Base-by-base conservation (phyloP, 495 filamentous ascomycete species). In the Penicillium dipodomyicola region DNA sequence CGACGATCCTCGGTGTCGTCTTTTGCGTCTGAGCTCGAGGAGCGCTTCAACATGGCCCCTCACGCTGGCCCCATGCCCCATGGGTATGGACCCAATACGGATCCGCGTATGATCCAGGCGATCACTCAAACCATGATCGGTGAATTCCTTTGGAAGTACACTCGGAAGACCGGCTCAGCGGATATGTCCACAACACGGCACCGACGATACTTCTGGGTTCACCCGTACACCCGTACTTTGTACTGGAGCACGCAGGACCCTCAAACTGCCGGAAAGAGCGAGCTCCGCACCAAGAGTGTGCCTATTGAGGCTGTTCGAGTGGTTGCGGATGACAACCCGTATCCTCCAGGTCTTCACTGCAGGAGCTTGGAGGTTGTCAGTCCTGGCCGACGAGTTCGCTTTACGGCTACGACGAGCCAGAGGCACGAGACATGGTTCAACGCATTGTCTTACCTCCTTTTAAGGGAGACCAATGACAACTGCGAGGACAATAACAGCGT, bases 121-220 rank as follows among this genome's bases (percentile, higher is more conserved):
- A 97, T 98, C 59, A 97, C 95, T 6, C 94, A 98, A 72, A 98
- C 94, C 11, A 98, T 98, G 94, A 97, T 97, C 66, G 94, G 94
- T 51, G 94, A 98, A 67, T 97, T 92, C 70, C 82, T 97, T 15
- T 98, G 94, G 94, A 98, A 98, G 67, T 98, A 98, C 72, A 97
- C 93, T 1, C 87, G 95, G 58, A 95, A 90, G 72, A 80, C 92
- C 56, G 92, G 92, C 17, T 86, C 92, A 5, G 86, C 84, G 52
- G 87, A 91, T 46, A 85, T 96, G 74, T 97, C 93, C 5, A 84
- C 83, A 54, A 96, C 91, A 35, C 80, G 94, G 43, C 94, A 98
- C 68, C 84, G 90, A 33, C 86, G 94, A 27, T 98, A 96, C 77
- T 98, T 98, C 83, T 98, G 94, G 94, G 89, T 98, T 20, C 94